Conservation (phyloP, 176 grass and related monocot species). For the Musa acuminata region DNA sequence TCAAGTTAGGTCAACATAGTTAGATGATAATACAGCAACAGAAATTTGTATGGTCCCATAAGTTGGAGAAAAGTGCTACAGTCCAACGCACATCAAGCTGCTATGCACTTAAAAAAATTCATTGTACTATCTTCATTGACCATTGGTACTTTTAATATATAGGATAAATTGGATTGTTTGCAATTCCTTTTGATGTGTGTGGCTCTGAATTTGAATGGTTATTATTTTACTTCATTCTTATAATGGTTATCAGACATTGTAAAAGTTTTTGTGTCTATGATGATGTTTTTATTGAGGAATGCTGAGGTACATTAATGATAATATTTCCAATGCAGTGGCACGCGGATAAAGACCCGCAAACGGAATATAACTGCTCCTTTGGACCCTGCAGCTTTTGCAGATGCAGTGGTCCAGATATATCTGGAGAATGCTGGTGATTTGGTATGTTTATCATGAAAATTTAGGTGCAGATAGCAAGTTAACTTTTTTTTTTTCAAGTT, state of each 20-base stretch:
- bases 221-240: too few relatives aligned
- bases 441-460: conserved; percentile 23
- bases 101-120: too few relatives aligned
- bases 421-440: conserved; percentile 93
- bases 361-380: conserved; percentile 82
- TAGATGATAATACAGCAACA: not conserved
- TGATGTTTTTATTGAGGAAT: not conserved
- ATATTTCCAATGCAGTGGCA: conserved; percentile 43
- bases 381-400: conserved; percentile 89
- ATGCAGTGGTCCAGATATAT: conserved; percentile 97
- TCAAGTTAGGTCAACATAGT: not conserved
- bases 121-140: too few relatives aligned
- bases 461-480: not conserved
- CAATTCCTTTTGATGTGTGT: too few relatives aligned
- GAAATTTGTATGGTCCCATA: too few relatives aligned
- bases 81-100: too few relatives aligned
- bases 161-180: too few relatives aligned
- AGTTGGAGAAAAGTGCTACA: too few relatives aligned
- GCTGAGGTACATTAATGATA: not conserved
- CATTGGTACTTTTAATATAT: too few relatives aligned
- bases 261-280: not conserved
- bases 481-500: not conserved
- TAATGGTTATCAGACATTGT: not conserved
- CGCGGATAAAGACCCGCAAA: conserved; percentile 99
- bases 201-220: too few relatives aligned